Evolutionary conservation across 148 eudicot species (phyloP).

Genomic region (Fagopyrum tataricum): DNA sequence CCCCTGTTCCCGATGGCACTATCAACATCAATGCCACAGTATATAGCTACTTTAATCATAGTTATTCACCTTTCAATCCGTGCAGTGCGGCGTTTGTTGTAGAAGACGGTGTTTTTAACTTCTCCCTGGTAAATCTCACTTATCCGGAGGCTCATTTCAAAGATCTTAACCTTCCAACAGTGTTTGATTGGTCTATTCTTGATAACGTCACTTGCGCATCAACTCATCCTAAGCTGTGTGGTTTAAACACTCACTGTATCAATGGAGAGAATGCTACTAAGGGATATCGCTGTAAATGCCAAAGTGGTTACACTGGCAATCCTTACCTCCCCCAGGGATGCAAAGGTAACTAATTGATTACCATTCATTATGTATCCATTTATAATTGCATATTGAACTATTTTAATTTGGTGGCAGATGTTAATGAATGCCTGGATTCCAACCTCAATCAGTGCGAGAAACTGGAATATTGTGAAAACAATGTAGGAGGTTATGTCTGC

Average conservation of each 20-base stretch:
- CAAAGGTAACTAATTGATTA: background rate
- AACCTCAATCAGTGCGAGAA: background rate
- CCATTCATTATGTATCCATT: too few relatives aligned
- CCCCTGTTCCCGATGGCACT: background rate
- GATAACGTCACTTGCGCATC: background rate
- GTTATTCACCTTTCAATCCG: background rate
- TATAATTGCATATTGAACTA: background rate
- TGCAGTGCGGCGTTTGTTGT: background rate
- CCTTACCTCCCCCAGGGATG: background rate
- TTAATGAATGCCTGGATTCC: background rate
- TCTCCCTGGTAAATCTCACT: background rate
- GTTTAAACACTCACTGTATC: background rate
- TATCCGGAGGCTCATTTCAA: background rate
- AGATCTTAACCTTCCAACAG: background rate
- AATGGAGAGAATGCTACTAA: background rate
- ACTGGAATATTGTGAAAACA: background rate
- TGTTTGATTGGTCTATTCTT: background rate
- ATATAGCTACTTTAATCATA: background rate
- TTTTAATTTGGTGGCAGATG: background rate
- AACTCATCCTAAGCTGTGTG: background rate
- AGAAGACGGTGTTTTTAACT: background rate
- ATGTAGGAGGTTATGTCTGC: background rate
- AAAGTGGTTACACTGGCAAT: background rate
- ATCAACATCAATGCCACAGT: background rate
- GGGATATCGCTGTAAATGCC: background rate